Evolutionary conservation across 129 eudicot genomes (phyloP).

Genomic region (Centrapalus pauciflorus): DNA sequence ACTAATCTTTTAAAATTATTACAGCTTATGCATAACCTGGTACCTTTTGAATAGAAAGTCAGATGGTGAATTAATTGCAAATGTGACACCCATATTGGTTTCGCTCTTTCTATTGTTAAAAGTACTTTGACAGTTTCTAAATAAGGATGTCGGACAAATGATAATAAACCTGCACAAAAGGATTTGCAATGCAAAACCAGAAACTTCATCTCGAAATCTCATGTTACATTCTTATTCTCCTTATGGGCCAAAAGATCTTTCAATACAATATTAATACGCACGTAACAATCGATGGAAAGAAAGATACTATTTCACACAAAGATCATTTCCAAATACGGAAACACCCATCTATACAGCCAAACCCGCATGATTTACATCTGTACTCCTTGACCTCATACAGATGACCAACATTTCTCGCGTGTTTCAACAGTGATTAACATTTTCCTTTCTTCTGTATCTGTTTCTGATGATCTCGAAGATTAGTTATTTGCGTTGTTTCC

Average conservation of each 20-base stretch:
- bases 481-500: conserved; percentile 54
- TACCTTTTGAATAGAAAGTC: too few species aligned
- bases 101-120: too few species aligned
- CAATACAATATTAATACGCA: conserved; percentile 18
- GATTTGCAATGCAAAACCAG: neutral
- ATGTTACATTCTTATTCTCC: conserved; percentile 22
- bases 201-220: neutral
- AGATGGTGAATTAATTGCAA: too few species aligned
- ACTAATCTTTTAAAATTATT: too few species aligned
- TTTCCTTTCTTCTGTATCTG: conserved; percentile 11
- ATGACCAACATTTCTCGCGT: neutral
- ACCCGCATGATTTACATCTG: conserved; percentile 12
- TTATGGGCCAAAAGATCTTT: conserved; percentile 11
- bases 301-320: conserved; percentile 4
- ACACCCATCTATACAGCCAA: conserved; percentile 31
- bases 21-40: too few species aligned
- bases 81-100: too few species aligned
- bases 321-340: conserved; percentile 26
- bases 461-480: neutral
- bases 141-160: too few species aligned
- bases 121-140: too few species aligned
- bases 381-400: conserved; percentile 11
- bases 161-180: neutral
- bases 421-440: conserved; percentile 1
- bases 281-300: neutral